Base-by-base conservation (phyloP, 768 basidiomycete species). In the Suillus clintonianus region DNA sequence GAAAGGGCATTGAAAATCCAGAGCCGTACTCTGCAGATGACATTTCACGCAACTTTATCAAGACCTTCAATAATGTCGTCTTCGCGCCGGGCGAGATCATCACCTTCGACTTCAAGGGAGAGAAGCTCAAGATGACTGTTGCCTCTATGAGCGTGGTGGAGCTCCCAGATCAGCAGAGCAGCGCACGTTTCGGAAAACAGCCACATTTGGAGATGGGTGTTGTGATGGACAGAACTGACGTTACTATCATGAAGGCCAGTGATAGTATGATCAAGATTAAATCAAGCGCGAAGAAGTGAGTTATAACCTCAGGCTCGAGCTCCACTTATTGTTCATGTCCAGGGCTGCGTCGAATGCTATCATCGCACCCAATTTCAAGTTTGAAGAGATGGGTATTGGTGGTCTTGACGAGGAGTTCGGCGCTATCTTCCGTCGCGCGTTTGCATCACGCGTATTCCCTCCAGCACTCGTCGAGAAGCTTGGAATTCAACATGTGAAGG, bases 371-470 rank as follows among this genome's bases (percentile, higher is more conserved):
- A 98, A 98, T 78, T 99, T 99, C 86, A 99, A 97, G 77, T 99
- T 99, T 66, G 93, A 97, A 72, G 97, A 99, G 75, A 99, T 99
- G 97, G 97, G 97, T 19, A 99, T 99, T 71, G 97, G 97, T 71
- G 97, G 97, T 71, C 82, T 99, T 39, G 97, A 99, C 75, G 82
- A 87, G 9, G 97, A 99, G 74, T 99, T 99, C 73, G 87, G 87
- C 62, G 89, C 94, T 48, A 99, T 99, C 72, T 99, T 99, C 83
- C 92, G 97, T 74, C 91, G 97, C 71, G 97, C 97, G 0, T 99
- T 99, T 73, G 96, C 97, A 0, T 94, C 92, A 55, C 94, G 97
- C 53, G 95, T 99, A n/a, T 99, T 99, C 78, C 97, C 97, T 45
- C 96, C 96, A 0, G 94, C 87, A 0, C 85, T 99, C 2, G 95